These are phyloP conservation scores for Apocynum venetum DNA, from an alignment of 257 asterid species.

Conservation along the genomic window DNA sequence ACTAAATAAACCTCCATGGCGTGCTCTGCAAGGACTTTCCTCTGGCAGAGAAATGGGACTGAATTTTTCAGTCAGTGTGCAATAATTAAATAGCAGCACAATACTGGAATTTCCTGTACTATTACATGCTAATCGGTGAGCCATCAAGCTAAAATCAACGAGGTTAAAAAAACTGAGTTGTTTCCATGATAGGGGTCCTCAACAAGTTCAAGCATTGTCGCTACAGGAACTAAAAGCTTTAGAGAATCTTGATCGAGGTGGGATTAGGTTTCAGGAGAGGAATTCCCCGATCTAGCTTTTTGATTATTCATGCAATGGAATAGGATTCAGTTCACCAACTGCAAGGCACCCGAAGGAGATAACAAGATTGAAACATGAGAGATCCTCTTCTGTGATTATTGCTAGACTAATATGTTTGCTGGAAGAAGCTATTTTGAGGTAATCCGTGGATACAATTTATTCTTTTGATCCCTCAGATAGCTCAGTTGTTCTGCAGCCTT, in stretches of 20 bases:
- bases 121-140: neutral
- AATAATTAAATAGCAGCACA: neutral
- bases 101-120: neutral
- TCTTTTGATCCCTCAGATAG: neutral
- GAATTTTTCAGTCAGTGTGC: neutral
- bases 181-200: neutral
- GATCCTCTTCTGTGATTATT: neutral
- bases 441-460: neutral
- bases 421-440: neutral
- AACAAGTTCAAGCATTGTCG: neutral
- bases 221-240: neutral
- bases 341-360: neutral
- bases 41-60: neutral
- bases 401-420: neutral
- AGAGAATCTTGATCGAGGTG: neutral
- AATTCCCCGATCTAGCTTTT: neutral
- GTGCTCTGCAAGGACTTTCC: neutral
- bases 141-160: neutral
- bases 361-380: neutral
- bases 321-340: neutral
- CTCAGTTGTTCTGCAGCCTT: neutral
- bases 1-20: slow-evolving; percentile 1
- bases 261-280: neutral
- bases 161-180: neutral
- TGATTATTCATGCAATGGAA: neutral